Base-by-base conservation (phyloP, 495 filamentous ascomycete species). In the Tuber indicum region DNA sequence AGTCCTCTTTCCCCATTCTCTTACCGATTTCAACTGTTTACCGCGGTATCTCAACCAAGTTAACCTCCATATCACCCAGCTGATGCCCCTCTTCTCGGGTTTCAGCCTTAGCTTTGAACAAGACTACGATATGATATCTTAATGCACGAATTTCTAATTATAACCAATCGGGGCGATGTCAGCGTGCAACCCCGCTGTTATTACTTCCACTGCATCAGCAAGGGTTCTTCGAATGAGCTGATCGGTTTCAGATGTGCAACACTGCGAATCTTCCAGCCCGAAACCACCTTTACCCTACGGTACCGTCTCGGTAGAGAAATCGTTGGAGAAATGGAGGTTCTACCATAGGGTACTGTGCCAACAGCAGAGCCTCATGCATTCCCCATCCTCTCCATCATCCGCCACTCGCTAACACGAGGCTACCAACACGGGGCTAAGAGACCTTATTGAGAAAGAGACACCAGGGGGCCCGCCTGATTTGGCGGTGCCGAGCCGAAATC, bases 141-240 rank as follows among this genome's bases (percentile, higher is more conserved):
- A 5, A 19, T 47, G 45, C 26, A 49, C 49, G 69, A 71, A 14
- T n/a, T 58, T 73, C 70, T 78, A 78, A 75, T 73, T 78, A 75
- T 78, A 45, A 73, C n/a, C 73, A 19, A 41, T 71, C 41, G 74
- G 74, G 77, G 77, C 77, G 74, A 71, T 78, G 77, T 73, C 70
- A 49, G 8, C 49, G 12, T 72, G 74, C 70, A 76, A 78, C 77
- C 77, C 77, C 74, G 49, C 71, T 76, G 75, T 76, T 75, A 17
- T 69, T 72, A 58, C 77, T 66, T 66, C 36, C 49, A 62, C n/a
- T 62, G 52, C 52, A 62, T 62, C 14, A 3, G 58, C 10, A 36
- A 66, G 26, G 26, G 5, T 26, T 36, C 32, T 36, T 66, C 14
- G 58, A 66, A 66, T 16, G 26, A 36, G 58, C 26, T 36, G 26